Evolutionary conservation across 163 green algal genomes (phyloP).

Genomic region (Trebouxia gelatinosa): DNA sequence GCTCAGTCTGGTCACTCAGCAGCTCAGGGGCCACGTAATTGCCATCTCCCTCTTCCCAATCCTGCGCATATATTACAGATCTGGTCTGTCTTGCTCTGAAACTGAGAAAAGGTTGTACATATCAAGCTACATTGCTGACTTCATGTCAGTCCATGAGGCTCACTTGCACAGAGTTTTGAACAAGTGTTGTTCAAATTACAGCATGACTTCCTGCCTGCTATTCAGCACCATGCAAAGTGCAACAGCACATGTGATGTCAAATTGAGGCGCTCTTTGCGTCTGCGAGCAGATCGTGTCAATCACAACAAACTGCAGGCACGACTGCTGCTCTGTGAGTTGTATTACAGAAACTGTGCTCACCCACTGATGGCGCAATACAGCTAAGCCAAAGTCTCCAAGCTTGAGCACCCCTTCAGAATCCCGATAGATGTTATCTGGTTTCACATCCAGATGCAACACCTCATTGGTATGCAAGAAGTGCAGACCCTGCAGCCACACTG

Average conservation of each 20-base stretch:
- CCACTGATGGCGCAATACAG: conserved; percentile 52
- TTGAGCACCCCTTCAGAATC: conserved; percentile 34
- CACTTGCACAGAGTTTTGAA: neutral
- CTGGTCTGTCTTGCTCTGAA: neutral
- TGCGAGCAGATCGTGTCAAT: neutral
- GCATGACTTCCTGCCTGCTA: too few relatives aligned
- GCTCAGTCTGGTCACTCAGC: conserved; percentile 44
- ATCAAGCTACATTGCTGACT: neutral
- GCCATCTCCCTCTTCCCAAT: conserved; percentile 85
- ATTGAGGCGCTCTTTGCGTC: neutral
- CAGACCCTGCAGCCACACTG: conserved; percentile 48
- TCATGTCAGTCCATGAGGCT: neutral
- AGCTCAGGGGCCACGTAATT: conserved; percentile 81
- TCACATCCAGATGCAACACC: conserved; percentile 83
- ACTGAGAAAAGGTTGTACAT: neutral
- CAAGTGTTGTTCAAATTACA: neutral
- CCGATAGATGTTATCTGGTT: conserved; percentile 75
- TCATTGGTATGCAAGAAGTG: conserved; percentile 68
- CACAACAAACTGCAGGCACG: neutral
- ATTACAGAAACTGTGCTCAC: neutral
- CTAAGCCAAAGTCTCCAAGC: conserved; percentile 85
- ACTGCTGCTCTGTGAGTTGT: neutral
- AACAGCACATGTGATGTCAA: neutral
- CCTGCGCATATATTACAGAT: conserved; percentile 21
- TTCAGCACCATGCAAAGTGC: neutral